phyloP scores from a whole-genome alignment of 345 rosid genomes.

The Salix caprea region DNA sequence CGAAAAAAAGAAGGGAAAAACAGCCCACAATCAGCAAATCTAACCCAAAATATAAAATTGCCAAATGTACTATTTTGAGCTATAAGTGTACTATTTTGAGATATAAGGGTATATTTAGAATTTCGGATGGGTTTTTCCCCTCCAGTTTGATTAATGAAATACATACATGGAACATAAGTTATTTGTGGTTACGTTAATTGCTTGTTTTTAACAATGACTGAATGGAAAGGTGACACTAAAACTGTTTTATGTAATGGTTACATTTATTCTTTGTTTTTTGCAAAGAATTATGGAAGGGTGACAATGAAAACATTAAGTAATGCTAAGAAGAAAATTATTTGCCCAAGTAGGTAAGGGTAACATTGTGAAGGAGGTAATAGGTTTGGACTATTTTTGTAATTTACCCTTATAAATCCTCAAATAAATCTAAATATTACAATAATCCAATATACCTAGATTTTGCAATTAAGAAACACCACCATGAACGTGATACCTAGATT shows the following conservation, averaged over 20 bases:
- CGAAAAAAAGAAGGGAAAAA: too few relatives aligned
- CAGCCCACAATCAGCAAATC: too few relatives aligned
- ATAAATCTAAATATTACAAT: background rate
- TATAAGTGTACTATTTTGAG: background rate
- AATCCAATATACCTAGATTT: background rate
- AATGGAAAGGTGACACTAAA: too few relatives aligned
- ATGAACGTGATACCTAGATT: background rate
- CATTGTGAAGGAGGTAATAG: background rate
- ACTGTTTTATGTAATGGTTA: too few relatives aligned
- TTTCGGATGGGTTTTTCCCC: too few relatives aligned
- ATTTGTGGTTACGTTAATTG: too few relatives aligned
- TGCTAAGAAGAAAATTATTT: background rate
- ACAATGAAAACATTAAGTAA: background rate
- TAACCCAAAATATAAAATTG: too few relatives aligned
- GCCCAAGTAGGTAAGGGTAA: background rate
- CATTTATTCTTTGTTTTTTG: background rate
- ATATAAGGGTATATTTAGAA: background rate
- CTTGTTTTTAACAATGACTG: too few relatives aligned
- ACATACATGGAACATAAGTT: too few relatives aligned
- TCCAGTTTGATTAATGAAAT: too few relatives aligned
- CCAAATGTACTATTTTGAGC: too few relatives aligned
- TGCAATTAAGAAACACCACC: background rate
- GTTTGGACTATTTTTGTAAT: background rate
- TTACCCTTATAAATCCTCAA: background rate
- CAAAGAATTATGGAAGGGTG: background rate